Conservation (phyloP, 2,329 filamentous ascomycete genomes). For the Helminthosporium solani region DNA sequence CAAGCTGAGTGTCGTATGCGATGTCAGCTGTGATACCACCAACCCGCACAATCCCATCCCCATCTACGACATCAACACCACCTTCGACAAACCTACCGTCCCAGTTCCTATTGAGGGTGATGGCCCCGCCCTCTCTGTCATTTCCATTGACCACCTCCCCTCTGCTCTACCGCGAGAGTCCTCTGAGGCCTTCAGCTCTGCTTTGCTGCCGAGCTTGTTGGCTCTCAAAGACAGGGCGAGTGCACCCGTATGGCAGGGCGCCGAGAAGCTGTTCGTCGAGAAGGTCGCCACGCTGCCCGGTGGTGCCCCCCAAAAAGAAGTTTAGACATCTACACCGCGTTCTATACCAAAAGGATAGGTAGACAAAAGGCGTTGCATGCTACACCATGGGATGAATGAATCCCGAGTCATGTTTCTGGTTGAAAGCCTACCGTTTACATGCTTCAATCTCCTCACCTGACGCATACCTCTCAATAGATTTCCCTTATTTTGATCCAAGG, state of each 20-base stretch:
- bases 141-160: conserved; percentile 57
- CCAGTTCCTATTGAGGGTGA: conserved; percentile 63
- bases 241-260: conserved; percentile 78
- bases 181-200: conserved; percentile 78
- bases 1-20: conserved; percentile 66
- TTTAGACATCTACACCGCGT: conserved; percentile 12
- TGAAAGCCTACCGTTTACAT: neutral
- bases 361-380: conserved; percentile 6
- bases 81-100: conserved; percentile 85
- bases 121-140: conserved; percentile 69
- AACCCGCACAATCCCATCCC: conserved; percentile 74
- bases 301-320: conserved; percentile 34
- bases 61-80: conserved; percentile 81
- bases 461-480: no score
- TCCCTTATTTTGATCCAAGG: no score
- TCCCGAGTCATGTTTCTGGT: neutral
- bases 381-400: neutral
- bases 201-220: conserved; percentile 74
- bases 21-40: conserved; percentile 64
- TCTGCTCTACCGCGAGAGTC: conserved; percentile 80
- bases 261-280: conserved; percentile 79
- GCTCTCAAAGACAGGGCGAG: conserved; percentile 73
- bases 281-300: conserved; percentile 72
- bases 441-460: neutral
- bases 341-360: neutral